Percentiles rank a stretch among this genome's conserved stretches.
These are phyloP conservation scores for Gossypium laxum DNA, from an alignment of 441 rosid species.

Conservation along the genomic window DNA sequence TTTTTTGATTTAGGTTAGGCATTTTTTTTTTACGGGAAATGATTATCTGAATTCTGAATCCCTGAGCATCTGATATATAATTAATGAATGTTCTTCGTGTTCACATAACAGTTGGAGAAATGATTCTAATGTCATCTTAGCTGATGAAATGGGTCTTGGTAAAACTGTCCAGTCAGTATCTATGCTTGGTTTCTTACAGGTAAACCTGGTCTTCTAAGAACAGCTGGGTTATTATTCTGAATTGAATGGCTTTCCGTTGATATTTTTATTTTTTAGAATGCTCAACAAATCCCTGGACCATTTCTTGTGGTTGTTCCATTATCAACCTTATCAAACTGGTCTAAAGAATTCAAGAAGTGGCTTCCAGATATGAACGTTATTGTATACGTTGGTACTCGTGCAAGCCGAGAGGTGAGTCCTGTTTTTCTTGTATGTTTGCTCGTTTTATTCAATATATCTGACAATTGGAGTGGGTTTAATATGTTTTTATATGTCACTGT, in stretches of 20 bases:
- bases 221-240: background rate
- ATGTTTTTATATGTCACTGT: background rate
- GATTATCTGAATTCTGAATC: background rate
- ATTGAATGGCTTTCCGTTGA: slow-evolving; percentile 9
- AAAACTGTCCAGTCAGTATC: slow-evolving; percentile 99
- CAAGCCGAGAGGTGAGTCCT: slow-evolving; percentile 84
- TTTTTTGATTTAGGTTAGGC: background rate
- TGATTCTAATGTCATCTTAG: slow-evolving; percentile 96
- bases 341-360: slow-evolving; percentile 97
- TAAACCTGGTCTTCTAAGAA: slow-evolving; percentile 19
- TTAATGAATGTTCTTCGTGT: slow-evolving; percentile 15
- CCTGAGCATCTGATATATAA: slow-evolving; percentile 10
- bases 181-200: slow-evolving; percentile 99
- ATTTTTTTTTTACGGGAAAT: slow-evolving; percentile 12
- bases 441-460: background rate
- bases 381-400: slow-evolving; percentile 94
- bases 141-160: slow-evolving; percentile 99
- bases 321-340: slow-evolving; percentile 97
- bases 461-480: background rate
- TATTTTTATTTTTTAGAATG: slow-evolving; percentile 42
- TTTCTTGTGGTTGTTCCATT: slow-evolving; percentile 97
- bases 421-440: background rate
- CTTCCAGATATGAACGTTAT: slow-evolving; percentile 87
- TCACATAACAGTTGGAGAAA: slow-evolving; percentile 73
- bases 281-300: slow-evolving; percentile 95